Evolutionary conservation across 164 flowering plant genomes (phyloP).

Genomic region (Annona cherimola): DNA sequence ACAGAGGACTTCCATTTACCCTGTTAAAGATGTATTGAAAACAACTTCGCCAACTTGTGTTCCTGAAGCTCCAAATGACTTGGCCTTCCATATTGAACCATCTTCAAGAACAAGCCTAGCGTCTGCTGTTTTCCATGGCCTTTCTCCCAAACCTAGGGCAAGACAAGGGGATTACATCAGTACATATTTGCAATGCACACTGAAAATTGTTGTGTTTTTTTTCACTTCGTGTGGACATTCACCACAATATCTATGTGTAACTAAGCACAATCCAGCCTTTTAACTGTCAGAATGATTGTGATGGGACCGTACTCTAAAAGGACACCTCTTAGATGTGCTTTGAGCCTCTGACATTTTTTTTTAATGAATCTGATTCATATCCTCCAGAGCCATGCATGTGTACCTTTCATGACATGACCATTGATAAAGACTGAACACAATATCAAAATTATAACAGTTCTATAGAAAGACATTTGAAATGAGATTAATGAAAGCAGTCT

Average conservation of each 20-base stretch:
- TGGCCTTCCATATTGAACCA: conserved; percentile 21
- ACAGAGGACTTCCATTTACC: conserved; percentile 2
- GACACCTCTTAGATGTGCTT: no score
- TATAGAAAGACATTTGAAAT: no score
- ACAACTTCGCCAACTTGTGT: conserved; percentile 23
- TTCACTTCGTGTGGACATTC: background rate
- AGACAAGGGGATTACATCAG: background rate
- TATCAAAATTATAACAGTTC: no score
- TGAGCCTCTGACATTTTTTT: no score
- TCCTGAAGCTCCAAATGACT: conserved; percentile 20
- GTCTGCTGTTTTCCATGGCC: conserved; percentile 15
- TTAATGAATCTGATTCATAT: no score
- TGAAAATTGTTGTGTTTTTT: background rate
- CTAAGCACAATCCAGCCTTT: no score
- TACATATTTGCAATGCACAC: background rate
- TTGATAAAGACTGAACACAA: no score
- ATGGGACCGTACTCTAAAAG: no score
- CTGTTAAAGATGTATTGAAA: conserved; percentile 19
- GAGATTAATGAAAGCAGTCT: no score
- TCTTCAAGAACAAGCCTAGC: conserved; percentile 23
- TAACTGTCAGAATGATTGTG: no score
- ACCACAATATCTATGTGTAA: background rate
- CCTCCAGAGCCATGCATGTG: no score
- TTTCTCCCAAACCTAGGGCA: conserved; percentile 3
- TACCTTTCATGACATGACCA: no score